Evolutionary conservation across 768 basidiomycete genomes (phyloP).

Genomic region (Naganishia onofrii): DNA sequence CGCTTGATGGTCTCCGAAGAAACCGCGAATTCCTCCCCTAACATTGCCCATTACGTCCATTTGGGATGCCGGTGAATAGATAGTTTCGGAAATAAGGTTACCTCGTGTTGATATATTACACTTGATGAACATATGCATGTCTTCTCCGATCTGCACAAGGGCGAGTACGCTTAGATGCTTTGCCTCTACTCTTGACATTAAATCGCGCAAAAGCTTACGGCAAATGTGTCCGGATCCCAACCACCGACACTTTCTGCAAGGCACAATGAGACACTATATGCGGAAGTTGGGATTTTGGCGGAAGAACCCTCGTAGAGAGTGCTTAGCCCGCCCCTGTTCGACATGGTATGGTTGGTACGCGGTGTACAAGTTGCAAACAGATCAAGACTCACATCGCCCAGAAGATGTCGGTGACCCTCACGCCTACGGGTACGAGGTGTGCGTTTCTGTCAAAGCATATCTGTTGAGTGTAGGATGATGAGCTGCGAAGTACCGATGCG

Average conservation of each 20-base stretch:
- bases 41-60: slow-evolving; percentile 43
- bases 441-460: slow-evolving; percentile 44
- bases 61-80: slow-evolving; percentile 47
- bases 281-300: slow-evolving; percentile 47
- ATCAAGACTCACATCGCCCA: slow-evolving; percentile 36
- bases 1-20: slow-evolving; percentile 41
- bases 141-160: slow-evolving; percentile 41
- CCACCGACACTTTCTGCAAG: slow-evolving; percentile 42
- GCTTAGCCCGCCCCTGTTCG: slow-evolving; percentile 36
- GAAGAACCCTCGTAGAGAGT: slow-evolving; percentile 42
- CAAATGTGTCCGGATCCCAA: slow-evolving; percentile 39
- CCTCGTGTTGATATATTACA: slow-evolving; percentile 44
- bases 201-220: neutral
- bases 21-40: slow-evolving; percentile 35
- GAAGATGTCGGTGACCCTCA: slow-evolving; percentile 41
- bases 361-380: neutral
- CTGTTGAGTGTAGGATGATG: slow-evolving; percentile 34
- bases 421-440: slow-evolving; percentile 37
- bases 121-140: slow-evolving; percentile 50
- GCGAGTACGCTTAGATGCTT: slow-evolving; percentile 32
- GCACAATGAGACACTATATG: slow-evolving; percentile 41
- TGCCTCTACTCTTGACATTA: neutral
- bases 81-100: slow-evolving; percentile 43
- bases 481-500: neutral
- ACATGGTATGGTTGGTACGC: neutral